Base-by-base conservation (phyloP, 1,284 basidiomycete species). In the Ceratobasidium sp. region DNA sequence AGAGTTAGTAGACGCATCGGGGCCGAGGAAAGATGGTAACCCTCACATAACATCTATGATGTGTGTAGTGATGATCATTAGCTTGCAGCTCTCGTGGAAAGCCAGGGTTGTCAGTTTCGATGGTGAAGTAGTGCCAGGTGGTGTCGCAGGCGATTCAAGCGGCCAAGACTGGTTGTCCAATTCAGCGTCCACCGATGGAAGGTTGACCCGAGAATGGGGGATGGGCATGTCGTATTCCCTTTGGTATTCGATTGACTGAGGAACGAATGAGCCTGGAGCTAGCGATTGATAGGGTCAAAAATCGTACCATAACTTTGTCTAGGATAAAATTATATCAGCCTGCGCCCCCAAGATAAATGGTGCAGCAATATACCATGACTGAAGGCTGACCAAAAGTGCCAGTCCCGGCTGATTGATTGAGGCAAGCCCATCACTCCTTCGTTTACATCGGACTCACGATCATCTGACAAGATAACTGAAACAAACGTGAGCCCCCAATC, bases 1-100 rank as follows among this genome's bases (percentile, higher is more conserved):
- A 19, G n/a, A 40, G 17, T 64, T 6, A 57, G 29, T 62, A 15
- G 32, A 22, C 37, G 37, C 8, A 37, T 37, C 37, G n/a, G 56
- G 13, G 5, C 4, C 15, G 32, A 1, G 25, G n/a, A 59, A 59
- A 5, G 43, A 32, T 43, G 37, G 37, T 3, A 37, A 32, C 4
- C 84, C 89, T 79, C 79, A 90, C 90, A 91, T 85, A 44, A 88
- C 86, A 75, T 89, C 87, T 85, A 90, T 87, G 68, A 91, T 88
- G 49, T 85, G 82, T 78, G 89, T 83, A 0, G 88, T 87, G 67
- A 91, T 89, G 76, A 86, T 80, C 79, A 90, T 84, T 37, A 91
- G 82, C 78, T 89, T 85, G 70, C 88, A 89, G 0, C 87, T 88
- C 17, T 87, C 86, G 7, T 84, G 84, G 79, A 91, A 91, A 0